phyloP scores from a whole-genome alignment of 2,329 filamentous ascomycete genomes.

The Aureobasidium sp. region DNA sequence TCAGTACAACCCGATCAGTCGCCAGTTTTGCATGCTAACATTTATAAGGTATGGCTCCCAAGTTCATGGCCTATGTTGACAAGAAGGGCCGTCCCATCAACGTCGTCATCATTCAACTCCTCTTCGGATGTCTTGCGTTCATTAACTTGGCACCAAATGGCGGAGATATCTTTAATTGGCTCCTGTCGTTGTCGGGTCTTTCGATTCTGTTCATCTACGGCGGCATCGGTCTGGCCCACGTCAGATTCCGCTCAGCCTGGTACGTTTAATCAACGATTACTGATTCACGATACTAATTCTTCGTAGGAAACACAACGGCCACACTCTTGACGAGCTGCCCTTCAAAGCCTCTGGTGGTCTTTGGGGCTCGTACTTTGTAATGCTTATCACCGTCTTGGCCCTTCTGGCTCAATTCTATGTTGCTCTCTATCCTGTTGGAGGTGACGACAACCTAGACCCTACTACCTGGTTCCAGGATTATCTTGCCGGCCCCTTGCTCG shows the following conservation, averaged over 20 bases:
- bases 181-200: slow-evolving; percentile 63
- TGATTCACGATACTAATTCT: background rate
- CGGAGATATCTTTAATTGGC: slow-evolving; percentile 63
- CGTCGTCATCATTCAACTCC: slow-evolving; percentile 59
- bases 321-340: slow-evolving; percentile 53
- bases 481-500: slow-evolving; percentile 20
- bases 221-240: slow-evolving; percentile 77
- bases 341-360: slow-evolving; percentile 53
- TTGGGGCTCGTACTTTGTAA: slow-evolving; percentile 54
- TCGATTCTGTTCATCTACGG: slow-evolving; percentile 70
- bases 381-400: slow-evolving; percentile 47
- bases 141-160: slow-evolving; percentile 55
- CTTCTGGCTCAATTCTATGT: slow-evolving; percentile 40
- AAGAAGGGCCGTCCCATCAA: slow-evolving; percentile 70
- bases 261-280: slow-evolving; percentile 24
- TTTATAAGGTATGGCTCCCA: slow-evolving; percentile 61
- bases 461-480: slow-evolving; percentile 20
- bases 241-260: slow-evolving; percentile 78
- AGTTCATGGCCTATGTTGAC: slow-evolving; percentile 72
- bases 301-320: slow-evolving; percentile 41
- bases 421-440: slow-evolving; percentile 10
- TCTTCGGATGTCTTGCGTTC: slow-evolving; percentile 65
- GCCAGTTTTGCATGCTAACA: background rate
- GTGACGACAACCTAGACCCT: slow-evolving; percentile 13
- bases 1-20: slow-evolving; percentile 31